Evolutionary conservation across 106 monocot genomes (phyloP).

Genomic region (Dendrobium chrysotoxum): DNA sequence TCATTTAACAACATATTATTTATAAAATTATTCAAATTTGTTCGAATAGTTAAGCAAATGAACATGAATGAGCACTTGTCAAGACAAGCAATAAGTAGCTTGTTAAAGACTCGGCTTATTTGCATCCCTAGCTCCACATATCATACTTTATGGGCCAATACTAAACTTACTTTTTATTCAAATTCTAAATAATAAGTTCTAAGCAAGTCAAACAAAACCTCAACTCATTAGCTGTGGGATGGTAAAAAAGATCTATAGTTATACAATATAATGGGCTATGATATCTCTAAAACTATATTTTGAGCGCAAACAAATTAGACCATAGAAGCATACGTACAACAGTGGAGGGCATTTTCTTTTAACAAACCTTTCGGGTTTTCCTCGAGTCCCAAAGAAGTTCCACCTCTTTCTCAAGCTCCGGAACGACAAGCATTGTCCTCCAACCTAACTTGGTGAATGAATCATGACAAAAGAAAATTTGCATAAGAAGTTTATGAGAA

Average conservation of each 20-base stretch:
- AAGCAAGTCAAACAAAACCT: background rate
- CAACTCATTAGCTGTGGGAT: too few relatives aligned
- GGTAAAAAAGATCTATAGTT: too few relatives aligned
- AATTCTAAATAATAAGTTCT: background rate
- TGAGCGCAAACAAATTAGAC: background rate
- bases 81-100: too few relatives aligned
- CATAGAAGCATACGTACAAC: background rate
- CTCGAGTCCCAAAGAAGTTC: constrained; percentile 63
- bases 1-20: too few relatives aligned
- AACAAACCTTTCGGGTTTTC: constrained; percentile 59
- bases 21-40: too few relatives aligned
- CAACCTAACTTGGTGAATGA: constrained; percentile 44
- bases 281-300: background rate
- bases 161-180: background rate
- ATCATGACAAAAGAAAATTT: background rate
- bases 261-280: too few relatives aligned
- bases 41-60: too few relatives aligned
- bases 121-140: background rate
- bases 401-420: constrained; percentile 86
- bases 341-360: background rate
- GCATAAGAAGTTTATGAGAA: background rate
- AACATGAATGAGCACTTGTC: too few relatives aligned
- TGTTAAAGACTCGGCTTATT: too few relatives aligned
- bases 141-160: background rate
- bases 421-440: constrained; percentile 98